Conservation (phyloP, 192 early-diverging fungal genomes). For the Funneliformis geosporum region DNA sequence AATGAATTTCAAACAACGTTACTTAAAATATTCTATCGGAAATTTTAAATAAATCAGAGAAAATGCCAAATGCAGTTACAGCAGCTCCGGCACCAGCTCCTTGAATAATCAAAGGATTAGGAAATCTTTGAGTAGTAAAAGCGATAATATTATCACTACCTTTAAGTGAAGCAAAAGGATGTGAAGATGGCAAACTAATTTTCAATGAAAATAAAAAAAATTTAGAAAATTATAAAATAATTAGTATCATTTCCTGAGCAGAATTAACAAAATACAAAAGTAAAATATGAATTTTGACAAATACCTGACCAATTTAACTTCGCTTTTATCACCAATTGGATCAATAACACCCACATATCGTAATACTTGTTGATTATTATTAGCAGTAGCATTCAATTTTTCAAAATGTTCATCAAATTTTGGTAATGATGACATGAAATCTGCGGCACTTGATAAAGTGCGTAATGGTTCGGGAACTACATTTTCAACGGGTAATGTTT, state of each 20-base stretch:
- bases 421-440: conserved; percentile 86
- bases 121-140: conserved; percentile 92
- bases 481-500: conserved; percentile 89
- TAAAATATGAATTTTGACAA: conserved; percentile 7
- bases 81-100: conserved; percentile 94
- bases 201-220: background rate
- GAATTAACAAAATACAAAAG: too few species aligned
- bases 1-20: too few species aligned
- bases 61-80: conserved; percentile 98
- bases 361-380: conserved; percentile 72
- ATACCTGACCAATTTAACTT: conserved; percentile 77
- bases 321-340: conserved; percentile 61
- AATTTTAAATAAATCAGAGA: conserved; percentile 90
- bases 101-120: conserved; percentile 93
- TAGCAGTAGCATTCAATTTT: conserved; percentile 77
- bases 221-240: background rate
- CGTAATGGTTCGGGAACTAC: conserved; percentile 91
- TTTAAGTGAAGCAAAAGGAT: conserved; percentile 95
- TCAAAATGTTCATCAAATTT: conserved; percentile 86
- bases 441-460: conserved; percentile 63
- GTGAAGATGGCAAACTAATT: conserved; percentile 73
- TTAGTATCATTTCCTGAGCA: too few species aligned
- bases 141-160: conserved; percentile 99
- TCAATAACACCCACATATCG: conserved; percentile 94
- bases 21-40: conserved; percentile 51